phyloP scores from a whole-genome alignment of 1,284 basidiomycete species.

The Ustilago nuda region DNA sequence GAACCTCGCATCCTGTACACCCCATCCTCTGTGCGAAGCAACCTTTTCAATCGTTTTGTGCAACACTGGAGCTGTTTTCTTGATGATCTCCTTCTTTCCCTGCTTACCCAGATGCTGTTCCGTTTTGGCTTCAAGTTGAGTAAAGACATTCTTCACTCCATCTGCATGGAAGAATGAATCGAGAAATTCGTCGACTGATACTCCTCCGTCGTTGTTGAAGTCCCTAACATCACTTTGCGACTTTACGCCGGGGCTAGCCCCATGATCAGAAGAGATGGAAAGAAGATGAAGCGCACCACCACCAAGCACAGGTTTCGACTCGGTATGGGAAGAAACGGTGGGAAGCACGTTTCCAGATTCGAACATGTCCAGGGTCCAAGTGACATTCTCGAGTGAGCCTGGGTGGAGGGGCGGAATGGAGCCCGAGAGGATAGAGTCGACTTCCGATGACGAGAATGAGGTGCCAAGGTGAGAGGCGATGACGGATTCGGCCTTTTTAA shows the following conservation, averaged over 20 bases:
- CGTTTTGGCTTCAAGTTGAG: constrained; percentile 12
- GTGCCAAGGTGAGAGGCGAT: constrained; percentile 20
- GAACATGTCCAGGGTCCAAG: constrained; percentile 34
- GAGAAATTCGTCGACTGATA: constrained; percentile 39
- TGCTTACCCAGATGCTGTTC: constrained; percentile 13
- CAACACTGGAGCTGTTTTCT: constrained; percentile 25
- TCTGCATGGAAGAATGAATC: constrained; percentile 41
- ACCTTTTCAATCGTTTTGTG: constrained; percentile 46
- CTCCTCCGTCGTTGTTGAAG: constrained; percentile 17
- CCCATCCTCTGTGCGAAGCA: constrained; percentile 36
- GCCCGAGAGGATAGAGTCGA: constrained; percentile 26
- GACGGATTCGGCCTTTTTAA: constrained; percentile 24
- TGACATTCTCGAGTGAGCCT: constrained; percentile 21
- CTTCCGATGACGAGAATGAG: constrained; percentile 12
- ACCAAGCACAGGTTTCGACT: too few relatives aligned
- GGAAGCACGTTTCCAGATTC: constrained; percentile 20
- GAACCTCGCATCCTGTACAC: constrained; percentile 31
- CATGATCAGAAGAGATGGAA: neutral
- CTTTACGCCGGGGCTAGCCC: neutral
- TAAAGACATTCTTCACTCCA: constrained; percentile 17
- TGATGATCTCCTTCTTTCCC: constrained; percentile 42
- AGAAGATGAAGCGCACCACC: neutral
- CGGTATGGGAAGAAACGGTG: neutral
- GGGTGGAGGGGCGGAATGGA: constrained; percentile 19
- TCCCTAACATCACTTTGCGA: constrained; percentile 4